A percentile compares a stretch with the other conserved stretches of the same genome.
These are phyloP conservation scores for Malbranchea cinnamomea DNA, from an alignment of 2,329 filamentous ascomycete species.

Conservation along the genomic window DNA sequence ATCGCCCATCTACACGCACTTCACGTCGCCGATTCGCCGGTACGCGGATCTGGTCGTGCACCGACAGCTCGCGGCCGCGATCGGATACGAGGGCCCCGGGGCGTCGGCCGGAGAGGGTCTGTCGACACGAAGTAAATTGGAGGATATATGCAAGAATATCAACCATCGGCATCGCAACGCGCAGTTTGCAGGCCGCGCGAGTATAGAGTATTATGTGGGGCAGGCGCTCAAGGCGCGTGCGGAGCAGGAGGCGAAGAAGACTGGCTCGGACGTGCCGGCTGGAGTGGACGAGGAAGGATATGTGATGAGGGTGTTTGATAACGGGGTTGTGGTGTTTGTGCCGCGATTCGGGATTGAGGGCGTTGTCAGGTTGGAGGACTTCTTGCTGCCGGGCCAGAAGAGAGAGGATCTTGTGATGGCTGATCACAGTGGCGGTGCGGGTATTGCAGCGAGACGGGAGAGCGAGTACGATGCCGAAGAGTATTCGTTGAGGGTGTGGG, in stretches of 20 bases:
- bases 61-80: conserved; percentile 85
- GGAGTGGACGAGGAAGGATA: conserved; percentile 74
- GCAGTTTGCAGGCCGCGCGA: conserved; percentile 84
- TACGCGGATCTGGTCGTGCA: conserved; percentile 96
- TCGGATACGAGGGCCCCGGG: conserved; percentile 55
- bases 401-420: conserved; percentile 14
- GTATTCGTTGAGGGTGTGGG: conserved; percentile 54
- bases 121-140: conserved; percentile 68
- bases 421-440: conserved; percentile 2
- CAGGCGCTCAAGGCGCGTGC: conserved; percentile 73
- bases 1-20: conserved; percentile 95
- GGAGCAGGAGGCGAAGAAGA: conserved; percentile 23
- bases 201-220: conserved; percentile 94
- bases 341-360: conserved; percentile 92
- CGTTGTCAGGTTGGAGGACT: conserved; percentile 70
- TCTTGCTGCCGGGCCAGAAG: conserved; percentile 40
- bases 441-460: conserved; percentile 38
- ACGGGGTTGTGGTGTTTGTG: conserved; percentile 93
- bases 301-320: conserved; percentile 93
- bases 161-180: conserved; percentile 95
- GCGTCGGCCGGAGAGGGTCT: conserved; percentile 65
- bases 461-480: conserved; percentile 74
- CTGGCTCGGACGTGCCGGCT: conserved; percentile 5
- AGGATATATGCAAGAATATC: conserved; percentile 95
- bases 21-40: conserved; percentile 90